Base-by-base conservation (phyloP, 1,139 yeast species). In the Saccharomyces pastorianus region DNA sequence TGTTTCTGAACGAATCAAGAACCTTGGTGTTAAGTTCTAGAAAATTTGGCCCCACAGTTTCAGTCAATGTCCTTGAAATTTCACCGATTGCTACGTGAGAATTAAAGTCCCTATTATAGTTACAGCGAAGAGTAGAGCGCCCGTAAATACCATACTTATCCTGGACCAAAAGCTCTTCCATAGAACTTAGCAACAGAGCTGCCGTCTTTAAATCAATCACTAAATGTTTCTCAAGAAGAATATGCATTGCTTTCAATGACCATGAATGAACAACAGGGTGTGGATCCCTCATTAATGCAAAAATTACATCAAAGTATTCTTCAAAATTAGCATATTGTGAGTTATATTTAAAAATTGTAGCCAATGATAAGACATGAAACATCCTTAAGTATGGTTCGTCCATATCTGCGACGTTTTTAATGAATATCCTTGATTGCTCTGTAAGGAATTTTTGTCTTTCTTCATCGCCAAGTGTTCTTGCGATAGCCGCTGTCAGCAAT, bases 221-320 rank as follows among this genome's bases (percentile, higher is more conserved):
- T 49, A 81, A 66, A 54, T 84, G 86, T 4, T 80, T 73, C 49
- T 81, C 82, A 51, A 89, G 75, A 13, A 87, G 71, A 6, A 78
- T 72, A 2, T 78, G 69, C 44, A 87, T 68, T 0, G 95, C 79
- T 52, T 78, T 79, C 58, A 90, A 67, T 0, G 95, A 78, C 76
- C 88, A 85, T 55, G 80, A 78, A 65, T 88, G 90, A 13, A 93
- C 90, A 2, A 81, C 25, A 23, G 96, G 96, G 65, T 91, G 93
- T 0, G 96, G 95, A 69, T 91, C 98, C 42, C 73, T 73, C 2
- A 86, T 71, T 48, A 91, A 73, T 25, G 88, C 85, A 17, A 77
- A 69, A 8, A 84, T 67, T 4, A 88, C 82, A 46, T 83, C 83
- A 56, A 78, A 75, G 11, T 85, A 78, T 1, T 74, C 64, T 50